These are phyloP conservation scores for Podospora fimiseda DNA, from an alignment of 495 filamentous ascomycete genomes.

Conservation along the genomic window DNA sequence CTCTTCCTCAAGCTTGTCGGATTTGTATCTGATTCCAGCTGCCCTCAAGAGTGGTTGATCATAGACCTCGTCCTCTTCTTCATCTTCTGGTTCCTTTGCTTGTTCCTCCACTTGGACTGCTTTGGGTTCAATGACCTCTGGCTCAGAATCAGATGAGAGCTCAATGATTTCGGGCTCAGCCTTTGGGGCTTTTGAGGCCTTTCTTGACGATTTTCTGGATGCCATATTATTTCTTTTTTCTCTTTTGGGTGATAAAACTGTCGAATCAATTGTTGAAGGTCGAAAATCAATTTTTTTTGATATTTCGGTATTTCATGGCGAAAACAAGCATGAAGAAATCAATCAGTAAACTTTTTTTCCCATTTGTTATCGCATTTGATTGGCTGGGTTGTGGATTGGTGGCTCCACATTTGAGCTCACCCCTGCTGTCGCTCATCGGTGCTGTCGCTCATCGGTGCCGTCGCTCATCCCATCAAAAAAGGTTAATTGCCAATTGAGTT, in stretches of 20 bases:
- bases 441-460: background rate
- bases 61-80: background rate
- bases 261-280: background rate
- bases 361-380: background rate
- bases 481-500: background rate
- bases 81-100: background rate
- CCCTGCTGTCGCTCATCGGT: background rate
- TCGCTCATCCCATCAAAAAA: background rate
- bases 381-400: background rate
- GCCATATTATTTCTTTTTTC: slow-evolving; percentile 4
- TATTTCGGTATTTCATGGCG: background rate
- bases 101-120: background rate
- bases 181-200: slow-evolving; percentile 5
- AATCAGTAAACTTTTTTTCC: slow-evolving; percentile 9
- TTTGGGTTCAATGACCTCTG: slow-evolving; percentile 4
- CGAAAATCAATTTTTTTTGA: background rate
- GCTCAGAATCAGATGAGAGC: slow-evolving; percentile 20
- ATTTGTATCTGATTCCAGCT: slow-evolving; percentile 12
- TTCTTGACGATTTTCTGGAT: slow-evolving; percentile 1
- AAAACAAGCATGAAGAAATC: background rate
- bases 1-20: slow-evolving; percentile 4
- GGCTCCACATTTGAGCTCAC: background rate
- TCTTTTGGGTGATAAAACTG: background rate
- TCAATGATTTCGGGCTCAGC: slow-evolving; percentile 14
- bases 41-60: slow-evolving; percentile 15